Percentiles rank a stretch among this genome's conserved stretches.
Conservation (phyloP, 2,329 filamentous ascomycete species). For the Aspergillus sp. region DNA sequence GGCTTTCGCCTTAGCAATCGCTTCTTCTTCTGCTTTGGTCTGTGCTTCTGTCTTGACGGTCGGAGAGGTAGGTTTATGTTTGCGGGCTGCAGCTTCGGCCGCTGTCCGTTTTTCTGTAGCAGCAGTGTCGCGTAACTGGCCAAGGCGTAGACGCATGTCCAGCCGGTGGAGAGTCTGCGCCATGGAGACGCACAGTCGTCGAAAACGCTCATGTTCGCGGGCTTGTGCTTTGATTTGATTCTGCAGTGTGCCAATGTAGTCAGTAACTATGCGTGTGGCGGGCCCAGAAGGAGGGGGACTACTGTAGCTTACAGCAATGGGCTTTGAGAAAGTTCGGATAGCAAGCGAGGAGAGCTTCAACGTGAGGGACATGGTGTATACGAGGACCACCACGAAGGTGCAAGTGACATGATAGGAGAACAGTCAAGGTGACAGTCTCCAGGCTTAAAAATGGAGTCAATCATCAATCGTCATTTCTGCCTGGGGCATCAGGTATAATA, state of each 20-base stretch:
- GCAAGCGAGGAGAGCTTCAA: slow-evolving; percentile 58
- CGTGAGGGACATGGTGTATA: slow-evolving; percentile 50
- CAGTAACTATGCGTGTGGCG: background rate
- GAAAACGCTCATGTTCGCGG: slow-evolving; percentile 60
- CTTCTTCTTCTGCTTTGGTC: slow-evolving; percentile 48
- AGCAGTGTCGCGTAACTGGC: slow-evolving; percentile 54
- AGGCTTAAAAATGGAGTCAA: background rate
- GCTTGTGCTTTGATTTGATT: slow-evolving; percentile 61
- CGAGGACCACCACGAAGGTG: background rate
- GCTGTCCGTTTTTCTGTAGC: slow-evolving; percentile 41
- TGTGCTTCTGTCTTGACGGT: slow-evolving; percentile 57
- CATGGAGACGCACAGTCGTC: slow-evolving; percentile 51
- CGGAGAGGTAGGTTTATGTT: slow-evolving; percentile 45
- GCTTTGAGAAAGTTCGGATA: slow-evolving; percentile 59
- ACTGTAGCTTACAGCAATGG: slow-evolving; percentile 50
- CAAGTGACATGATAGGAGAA: too few species aligned
- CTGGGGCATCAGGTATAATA: slow-evolving; percentile 9
- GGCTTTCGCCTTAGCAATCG: slow-evolving; percentile 37
- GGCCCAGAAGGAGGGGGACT: slow-evolving; percentile 13
- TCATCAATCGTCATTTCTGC: background rate
- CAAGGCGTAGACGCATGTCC: slow-evolving; percentile 61
- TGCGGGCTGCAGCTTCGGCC: slow-evolving; percentile 48
- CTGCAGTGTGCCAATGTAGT: slow-evolving; percentile 28
- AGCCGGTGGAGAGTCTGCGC: slow-evolving; percentile 57
- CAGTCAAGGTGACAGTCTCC: too few species aligned